phyloP scores from a whole-genome alignment of 768 basidiomycete genomes.

The Daedaleopsis nitida region DNA sequence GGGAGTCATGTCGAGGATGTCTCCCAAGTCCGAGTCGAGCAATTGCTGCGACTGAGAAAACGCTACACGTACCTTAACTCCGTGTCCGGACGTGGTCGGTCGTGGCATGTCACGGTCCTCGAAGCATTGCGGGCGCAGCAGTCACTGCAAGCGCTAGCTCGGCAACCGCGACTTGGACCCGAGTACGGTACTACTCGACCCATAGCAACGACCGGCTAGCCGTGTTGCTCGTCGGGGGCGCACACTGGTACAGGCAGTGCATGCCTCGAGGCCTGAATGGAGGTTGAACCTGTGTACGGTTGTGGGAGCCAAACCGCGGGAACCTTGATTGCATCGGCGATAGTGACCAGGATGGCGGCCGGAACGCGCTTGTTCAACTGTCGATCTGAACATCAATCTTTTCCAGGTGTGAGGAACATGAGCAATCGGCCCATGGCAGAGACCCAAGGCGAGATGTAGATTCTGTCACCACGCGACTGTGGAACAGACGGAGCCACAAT shows the following conservation, averaged over 20 bases:
- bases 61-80: constrained; percentile 9
- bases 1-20: constrained; percentile 18
- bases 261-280: background rate
- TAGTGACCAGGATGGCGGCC: background rate
- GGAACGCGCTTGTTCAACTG: background rate
- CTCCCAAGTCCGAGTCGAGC: constrained; percentile 1
- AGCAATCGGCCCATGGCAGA: background rate
- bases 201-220: background rate
- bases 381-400: constrained; percentile 1
- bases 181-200: background rate
- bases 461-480: constrained; percentile 6
- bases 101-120: background rate
- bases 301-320: background rate
- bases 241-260: too few species aligned
- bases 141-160: background rate
- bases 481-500: background rate
- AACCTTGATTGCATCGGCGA: background rate
- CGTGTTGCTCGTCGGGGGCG: too few species aligned
- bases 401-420: too few species aligned
- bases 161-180: background rate
- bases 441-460: background rate
- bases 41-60: background rate
- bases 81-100: background rate
- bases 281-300: background rate
- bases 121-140: background rate